Evolutionary conservation across 2,329 filamentous ascomycete species (phyloP), one percentile per base, ranked within the genome.

Genomic region (Aspergillus fischeri): DNA sequence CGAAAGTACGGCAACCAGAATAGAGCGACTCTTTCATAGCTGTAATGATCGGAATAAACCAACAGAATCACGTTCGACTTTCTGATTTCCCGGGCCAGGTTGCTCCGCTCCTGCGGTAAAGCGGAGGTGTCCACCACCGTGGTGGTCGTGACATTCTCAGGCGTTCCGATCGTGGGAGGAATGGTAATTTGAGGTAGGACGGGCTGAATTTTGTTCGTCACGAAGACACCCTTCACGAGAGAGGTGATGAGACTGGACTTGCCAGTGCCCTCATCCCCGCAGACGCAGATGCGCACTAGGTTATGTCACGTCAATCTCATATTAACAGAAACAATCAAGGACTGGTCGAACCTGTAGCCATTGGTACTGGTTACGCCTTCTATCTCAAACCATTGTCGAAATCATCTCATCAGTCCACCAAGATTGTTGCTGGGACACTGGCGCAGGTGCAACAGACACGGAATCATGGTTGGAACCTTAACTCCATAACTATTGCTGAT

Each of bases 1-100:
- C 94, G 89, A 71, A 99, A 97, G 75, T 97, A 95, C 10, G 94
- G 94, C 84, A 99, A 89, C 94, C 94, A 99, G 75, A 97, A 99
- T 49, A 99, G 81, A 3, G 93, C 94, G 3, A 99, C 92, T 41
- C 94, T 83, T 73, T 99, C 94, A 78, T 97, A 99, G 81, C 92
- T 97, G 80, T 99, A 99, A 77, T 97, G 93, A 73, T 99, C 94
- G 64, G 92, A 92, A 75, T 99, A 99, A 54, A 99, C 92, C 47
- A 99, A 85, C 20, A 97, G 82, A 63, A 99, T 97, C 64, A 97
- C 93, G 73, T 97, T 99, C 69, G 89, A 94, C 75, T 97, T 97
- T 63, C 94, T 87, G 60, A 99, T 92, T 77, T 97, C 94, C 72
- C 94, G 94, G 60, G 92, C 89, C 58, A 99, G 81, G 20, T 88